Conservation (phyloP, 2,329 filamentous ascomycete species). For the Ilyonectria mors-panacis region DNA sequence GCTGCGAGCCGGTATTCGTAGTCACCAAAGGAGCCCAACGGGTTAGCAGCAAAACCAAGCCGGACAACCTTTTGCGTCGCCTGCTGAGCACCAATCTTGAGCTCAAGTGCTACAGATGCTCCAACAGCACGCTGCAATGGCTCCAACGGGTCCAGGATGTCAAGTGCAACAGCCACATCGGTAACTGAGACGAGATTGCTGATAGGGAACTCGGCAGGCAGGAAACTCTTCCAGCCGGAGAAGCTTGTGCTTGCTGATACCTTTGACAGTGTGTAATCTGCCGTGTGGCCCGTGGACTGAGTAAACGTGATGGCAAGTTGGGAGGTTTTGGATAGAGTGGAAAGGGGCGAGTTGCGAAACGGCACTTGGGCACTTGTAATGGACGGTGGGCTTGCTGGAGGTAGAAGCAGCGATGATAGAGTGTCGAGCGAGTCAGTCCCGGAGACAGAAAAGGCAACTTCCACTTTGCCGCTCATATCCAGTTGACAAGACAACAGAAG, state of each 20-base stretch:
- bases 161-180: constrained; percentile 1
- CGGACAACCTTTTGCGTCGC: background rate
- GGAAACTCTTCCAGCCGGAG: constrained; percentile 2
- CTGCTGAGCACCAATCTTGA: background rate
- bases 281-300: background rate
- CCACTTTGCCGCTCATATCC: background rate
- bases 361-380: background rate
- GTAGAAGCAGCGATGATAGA: no score
- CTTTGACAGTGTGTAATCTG: background rate
- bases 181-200: constrained; percentile 8
- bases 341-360: background rate
- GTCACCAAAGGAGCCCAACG: constrained; percentile 1
- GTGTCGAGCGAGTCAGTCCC: constrained; percentile 5
- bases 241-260: constrained; percentile 4
- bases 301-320: constrained; percentile 5
- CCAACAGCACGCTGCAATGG: background rate
- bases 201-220: constrained; percentile 9
- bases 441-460: background rate
- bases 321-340: background rate
- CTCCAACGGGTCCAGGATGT: constrained; percentile 2
- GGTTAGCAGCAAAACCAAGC: constrained; percentile 1
- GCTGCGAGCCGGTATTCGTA: constrained; percentile 8
- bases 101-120: constrained; percentile 6
- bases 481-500: constrained; percentile 1
- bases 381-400: no score